Conservation (phyloP, 768 basidiomycete species). For the Leccinum imitatum region DNA sequence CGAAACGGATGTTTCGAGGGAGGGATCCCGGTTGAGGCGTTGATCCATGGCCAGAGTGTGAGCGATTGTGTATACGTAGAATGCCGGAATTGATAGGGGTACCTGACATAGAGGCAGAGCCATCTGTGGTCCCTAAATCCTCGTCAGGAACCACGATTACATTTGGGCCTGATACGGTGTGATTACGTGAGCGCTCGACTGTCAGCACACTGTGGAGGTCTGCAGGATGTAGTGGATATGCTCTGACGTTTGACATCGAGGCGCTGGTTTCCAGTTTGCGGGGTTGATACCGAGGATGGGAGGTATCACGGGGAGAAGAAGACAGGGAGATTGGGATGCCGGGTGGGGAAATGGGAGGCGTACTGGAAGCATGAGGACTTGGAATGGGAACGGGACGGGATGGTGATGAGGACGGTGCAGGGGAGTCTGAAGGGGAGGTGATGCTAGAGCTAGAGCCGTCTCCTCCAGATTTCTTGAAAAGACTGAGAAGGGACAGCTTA, state of each 20-base stretch:
- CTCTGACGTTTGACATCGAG: constrained; percentile 22
- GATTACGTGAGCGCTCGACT: constrained; percentile 33
- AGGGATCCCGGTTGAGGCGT: constrained; percentile 19
- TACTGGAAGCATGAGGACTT: constrained; percentile 16
- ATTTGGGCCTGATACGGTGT: constrained; percentile 37
- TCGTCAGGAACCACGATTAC: constrained; percentile 19
- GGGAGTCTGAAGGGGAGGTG: constrained; percentile 31
- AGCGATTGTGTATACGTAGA: constrained; percentile 40
- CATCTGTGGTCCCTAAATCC: constrained; percentile 25
- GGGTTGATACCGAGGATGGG: constrained; percentile 18
- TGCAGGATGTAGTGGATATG: constrained; percentile 42
- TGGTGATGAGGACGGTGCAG: constrained; percentile 28
- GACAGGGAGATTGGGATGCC: constrained; percentile 24
- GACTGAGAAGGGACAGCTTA: constrained; percentile 72
- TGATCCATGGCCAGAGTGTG: constrained; percentile 34
- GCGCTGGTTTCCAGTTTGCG: constrained; percentile 25
- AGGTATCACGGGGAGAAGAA: constrained; percentile 31
- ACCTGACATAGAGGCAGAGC: constrained; percentile 20
- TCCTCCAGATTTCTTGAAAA: constrained; percentile 63
- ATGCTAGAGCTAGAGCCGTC: constrained; percentile 38
- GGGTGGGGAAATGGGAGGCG: constrained; percentile 32
- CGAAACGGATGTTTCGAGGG: constrained; percentile 35
- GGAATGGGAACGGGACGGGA: constrained; percentile 27
- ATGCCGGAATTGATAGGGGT: constrained; percentile 38
- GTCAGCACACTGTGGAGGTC: constrained; percentile 49